Percentiles rank a stretch among this genome's conserved stretches.
Conservation (phyloP, 306 rosid genomes). For the Ziziphus jujuba region DNA sequence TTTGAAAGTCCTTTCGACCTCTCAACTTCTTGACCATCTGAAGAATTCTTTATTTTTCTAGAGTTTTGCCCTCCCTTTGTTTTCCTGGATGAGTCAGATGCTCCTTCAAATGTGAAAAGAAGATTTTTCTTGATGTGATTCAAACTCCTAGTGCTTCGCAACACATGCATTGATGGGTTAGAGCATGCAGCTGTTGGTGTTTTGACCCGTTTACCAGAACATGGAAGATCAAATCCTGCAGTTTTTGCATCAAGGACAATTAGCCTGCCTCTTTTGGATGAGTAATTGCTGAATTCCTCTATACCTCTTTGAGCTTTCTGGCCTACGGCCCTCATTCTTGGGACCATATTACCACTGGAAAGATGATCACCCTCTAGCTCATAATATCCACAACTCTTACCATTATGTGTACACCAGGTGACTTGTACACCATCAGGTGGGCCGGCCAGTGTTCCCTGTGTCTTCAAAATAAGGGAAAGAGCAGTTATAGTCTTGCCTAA, state of each 20-base stretch:
- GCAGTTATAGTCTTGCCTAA: slow-evolving; percentile 97
- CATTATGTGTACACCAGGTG: slow-evolving; percentile 73
- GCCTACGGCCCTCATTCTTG: slow-evolving; percentile 44
- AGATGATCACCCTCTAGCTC: slow-evolving; percentile 55
- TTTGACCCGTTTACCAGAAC: slow-evolving; percentile 38
- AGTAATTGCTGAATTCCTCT: slow-evolving; percentile 39
- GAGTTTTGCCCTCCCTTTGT: slow-evolving; percentile 34
- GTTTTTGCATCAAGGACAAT: slow-evolving; percentile 33
- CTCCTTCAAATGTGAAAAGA: slow-evolving; percentile 42
- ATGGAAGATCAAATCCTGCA: slow-evolving; percentile 29
- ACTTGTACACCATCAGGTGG: slow-evolving; percentile 69
- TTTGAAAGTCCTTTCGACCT: slow-evolving; percentile 35
- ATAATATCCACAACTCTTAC: slow-evolving; percentile 82
- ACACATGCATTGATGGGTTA: slow-evolving; percentile 35
- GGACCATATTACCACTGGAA: slow-evolving; percentile 26
- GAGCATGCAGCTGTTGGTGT: slow-evolving; percentile 51
- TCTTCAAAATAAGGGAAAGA: slow-evolving; percentile 82
- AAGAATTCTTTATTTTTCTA: slow-evolving; percentile 29
- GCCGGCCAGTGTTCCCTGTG: slow-evolving; percentile 70
- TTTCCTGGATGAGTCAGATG: slow-evolving; percentile 33
- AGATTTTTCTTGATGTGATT: slow-evolving; percentile 59
- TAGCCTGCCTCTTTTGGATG: slow-evolving; percentile 64
- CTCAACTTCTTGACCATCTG: slow-evolving; percentile 38
- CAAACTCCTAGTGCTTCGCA: slow-evolving; percentile 53
- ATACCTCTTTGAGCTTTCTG: slow-evolving; percentile 37